These are phyloP conservation scores for Solanum chaucha DNA, from an alignment of 257 asterid genomes.

Conservation along the genomic window DNA sequence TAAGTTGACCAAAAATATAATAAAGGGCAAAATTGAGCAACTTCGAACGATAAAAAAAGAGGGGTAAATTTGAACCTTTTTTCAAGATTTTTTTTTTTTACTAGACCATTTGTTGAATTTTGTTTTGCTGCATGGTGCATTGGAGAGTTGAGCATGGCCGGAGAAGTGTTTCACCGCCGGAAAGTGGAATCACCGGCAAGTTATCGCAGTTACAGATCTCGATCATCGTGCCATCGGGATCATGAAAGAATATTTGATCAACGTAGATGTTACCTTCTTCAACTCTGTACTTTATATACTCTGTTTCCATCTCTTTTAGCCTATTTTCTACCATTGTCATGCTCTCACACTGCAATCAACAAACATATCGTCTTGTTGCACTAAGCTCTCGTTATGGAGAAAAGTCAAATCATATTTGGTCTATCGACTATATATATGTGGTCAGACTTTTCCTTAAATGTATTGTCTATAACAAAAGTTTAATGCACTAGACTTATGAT, in stretches of 20 bases:
- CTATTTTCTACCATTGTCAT: conserved; percentile 12
- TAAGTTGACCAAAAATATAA: background rate
- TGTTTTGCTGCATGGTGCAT: background rate
- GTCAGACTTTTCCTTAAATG: background rate
- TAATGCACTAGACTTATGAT: background rate
- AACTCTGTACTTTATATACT: conserved; percentile 8
- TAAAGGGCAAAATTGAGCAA: background rate
- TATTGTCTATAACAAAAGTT: background rate
- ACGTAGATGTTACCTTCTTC: conserved; percentile 18
- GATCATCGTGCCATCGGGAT: conserved; percentile 20
- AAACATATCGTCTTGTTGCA: background rate
- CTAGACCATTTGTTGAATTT: background rate
- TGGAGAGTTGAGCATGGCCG: background rate
- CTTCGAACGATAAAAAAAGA: background rate
- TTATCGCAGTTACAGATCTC: conserved; percentile 23
- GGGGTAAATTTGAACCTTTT: background rate
- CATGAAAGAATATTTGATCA: conserved; percentile 18
- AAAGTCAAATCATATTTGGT: background rate
- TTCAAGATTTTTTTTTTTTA: too few species aligned
- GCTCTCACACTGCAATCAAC: conserved; percentile 8
- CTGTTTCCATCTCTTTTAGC: conserved; percentile 7
- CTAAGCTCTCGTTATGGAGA: background rate
- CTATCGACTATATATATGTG: background rate
- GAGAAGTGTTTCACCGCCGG: background rate
- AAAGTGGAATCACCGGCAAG: background rate